Conservation (phyloP, 495 filamentous ascomycete genomes). For the Daldinia bambusicola region DNA sequence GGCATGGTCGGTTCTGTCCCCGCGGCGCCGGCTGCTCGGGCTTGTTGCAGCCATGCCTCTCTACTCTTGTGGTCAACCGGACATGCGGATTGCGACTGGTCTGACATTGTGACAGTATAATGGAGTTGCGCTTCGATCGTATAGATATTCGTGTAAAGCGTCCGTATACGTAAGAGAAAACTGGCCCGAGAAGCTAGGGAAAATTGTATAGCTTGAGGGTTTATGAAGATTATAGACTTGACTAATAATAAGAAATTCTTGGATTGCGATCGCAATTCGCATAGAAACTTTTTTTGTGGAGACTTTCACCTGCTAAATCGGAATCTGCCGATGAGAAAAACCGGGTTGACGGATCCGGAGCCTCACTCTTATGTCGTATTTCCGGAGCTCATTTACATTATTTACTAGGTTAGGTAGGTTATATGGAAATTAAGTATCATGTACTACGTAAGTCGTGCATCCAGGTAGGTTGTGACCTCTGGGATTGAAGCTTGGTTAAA, state of each 20-base stretch:
- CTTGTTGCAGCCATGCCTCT: slow-evolving; percentile 76
- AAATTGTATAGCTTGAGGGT: neutral
- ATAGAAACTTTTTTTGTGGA: slow-evolving; percentile 35
- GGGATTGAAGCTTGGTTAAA: neutral
- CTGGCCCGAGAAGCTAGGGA: neutral
- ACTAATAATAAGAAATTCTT: slow-evolving; percentile 25
- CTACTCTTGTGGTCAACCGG: slow-evolving; percentile 91
- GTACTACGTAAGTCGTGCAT: no score
- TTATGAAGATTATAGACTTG: neutral
- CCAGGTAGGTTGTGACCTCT: no score
- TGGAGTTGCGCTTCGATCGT: neutral
- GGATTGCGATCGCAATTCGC: slow-evolving; percentile 1
- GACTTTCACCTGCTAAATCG: slow-evolving; percentile 18
- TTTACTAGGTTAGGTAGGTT: no score
- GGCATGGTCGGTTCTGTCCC: slow-evolving; percentile 7
- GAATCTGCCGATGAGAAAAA: slow-evolving; percentile 26
- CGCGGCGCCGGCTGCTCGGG: slow-evolving; percentile 42
- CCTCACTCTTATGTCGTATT: neutral
- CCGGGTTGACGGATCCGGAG: slow-evolving; percentile 3
- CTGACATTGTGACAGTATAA: slow-evolving; percentile 19
- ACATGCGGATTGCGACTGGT: slow-evolving; percentile 60
- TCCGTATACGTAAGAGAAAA: neutral
- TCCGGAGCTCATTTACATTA: no score
- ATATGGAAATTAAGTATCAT: no score
- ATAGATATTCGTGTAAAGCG: neutral